phyloP scores from a whole-genome alignment of 148 eudicot genomes.

The Fagopyrum tataricum region DNA sequence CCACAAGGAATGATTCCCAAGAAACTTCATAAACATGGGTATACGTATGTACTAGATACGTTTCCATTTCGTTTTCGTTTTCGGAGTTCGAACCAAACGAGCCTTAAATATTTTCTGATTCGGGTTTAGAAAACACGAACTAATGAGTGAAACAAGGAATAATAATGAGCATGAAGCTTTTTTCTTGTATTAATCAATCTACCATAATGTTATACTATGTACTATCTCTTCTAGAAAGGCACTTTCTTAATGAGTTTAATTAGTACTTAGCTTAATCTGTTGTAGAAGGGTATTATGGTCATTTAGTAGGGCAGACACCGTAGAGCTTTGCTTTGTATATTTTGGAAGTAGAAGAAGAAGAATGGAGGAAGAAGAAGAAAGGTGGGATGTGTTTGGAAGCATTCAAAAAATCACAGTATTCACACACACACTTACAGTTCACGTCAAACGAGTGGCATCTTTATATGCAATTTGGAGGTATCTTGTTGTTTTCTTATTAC shows the following conservation, averaged over 20 bases:
- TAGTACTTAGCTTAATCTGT: neutral
- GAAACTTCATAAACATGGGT: too few species aligned
- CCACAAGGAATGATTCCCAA: too few species aligned
- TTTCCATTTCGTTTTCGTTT: too few species aligned
- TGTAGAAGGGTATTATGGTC: neutral
- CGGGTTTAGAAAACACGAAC: too few species aligned
- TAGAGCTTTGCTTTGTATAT: neutral
- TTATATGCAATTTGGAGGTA: conserved; percentile 15
- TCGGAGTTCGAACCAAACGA: too few species aligned
- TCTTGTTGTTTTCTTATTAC: conserved; percentile 13
- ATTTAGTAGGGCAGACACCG: neutral
- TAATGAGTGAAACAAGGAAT: neutral
- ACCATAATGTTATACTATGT: neutral
- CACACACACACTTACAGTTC: neutral
- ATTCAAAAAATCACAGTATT: neutral
- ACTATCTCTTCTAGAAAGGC: neutral
- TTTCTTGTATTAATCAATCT: conserved; percentile 11
- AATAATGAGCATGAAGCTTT: neutral
- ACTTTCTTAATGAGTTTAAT: neutral
- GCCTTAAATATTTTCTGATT: too few species aligned
- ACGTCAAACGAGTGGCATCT: conserved; percentile 18
- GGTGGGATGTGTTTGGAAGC: conserved; percentile 2
- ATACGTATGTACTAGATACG: too few species aligned
- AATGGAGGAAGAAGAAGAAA: conserved; percentile 3
- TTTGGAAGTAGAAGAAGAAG: conserved; percentile 1